Evolutionary conservation across 805 yeast genomes (phyloP).

Genomic region (Limtongia smithiae): DNA sequence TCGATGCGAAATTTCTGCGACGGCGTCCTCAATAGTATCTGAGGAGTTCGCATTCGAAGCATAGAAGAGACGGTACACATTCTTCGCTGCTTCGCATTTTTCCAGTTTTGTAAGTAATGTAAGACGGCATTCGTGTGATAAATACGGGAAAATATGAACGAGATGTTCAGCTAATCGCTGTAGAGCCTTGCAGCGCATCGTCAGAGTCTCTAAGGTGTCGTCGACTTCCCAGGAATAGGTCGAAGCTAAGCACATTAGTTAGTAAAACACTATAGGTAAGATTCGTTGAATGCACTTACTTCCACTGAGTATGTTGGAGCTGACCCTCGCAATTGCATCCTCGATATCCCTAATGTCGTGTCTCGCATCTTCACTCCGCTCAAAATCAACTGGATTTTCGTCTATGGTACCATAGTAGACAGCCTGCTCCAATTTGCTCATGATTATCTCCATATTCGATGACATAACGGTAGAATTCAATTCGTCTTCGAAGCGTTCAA

Average conservation of each 20-base stretch:
- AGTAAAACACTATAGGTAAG: not conserved
- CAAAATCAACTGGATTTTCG: slow-evolving; percentile 47
- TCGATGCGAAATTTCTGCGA: slow-evolving; percentile 8
- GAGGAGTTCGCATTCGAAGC: not conserved
- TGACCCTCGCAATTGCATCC: slow-evolving; percentile 49
- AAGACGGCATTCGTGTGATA: slow-evolving; percentile 43
- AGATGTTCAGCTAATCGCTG: slow-evolving; percentile 47
- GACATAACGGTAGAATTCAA: slow-evolving; percentile 10
- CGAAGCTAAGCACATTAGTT: slow-evolving; percentile 6
- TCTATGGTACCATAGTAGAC: slow-evolving; percentile 53
- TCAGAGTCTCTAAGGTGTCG: slow-evolving; percentile 35
- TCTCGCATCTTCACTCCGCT: slow-evolving; percentile 43
- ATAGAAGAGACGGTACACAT: slow-evolving; percentile 39
- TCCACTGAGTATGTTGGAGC: slow-evolving; percentile 56
- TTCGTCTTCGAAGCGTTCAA: slow-evolving; percentile 46
- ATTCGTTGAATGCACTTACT: slow-evolving; percentile 16
- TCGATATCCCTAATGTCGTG: slow-evolving; percentile 48
- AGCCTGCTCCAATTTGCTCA: slow-evolving; percentile 80
- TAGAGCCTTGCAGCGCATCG: slow-evolving; percentile 46
- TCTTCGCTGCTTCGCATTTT: slow-evolving; percentile 47
- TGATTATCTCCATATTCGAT: slow-evolving; percentile 43
- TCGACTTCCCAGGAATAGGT: slow-evolving; percentile 16
- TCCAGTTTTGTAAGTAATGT: slow-evolving; percentile 43
- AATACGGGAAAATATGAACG: slow-evolving; percentile 40
- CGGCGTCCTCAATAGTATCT: slow-evolving; percentile 5